Evolutionary conservation across 495 filamentous ascomycete species (phyloP), one percentile per base, ranked within the genome.

Genomic region (Trichoderma gamsii): DNA sequence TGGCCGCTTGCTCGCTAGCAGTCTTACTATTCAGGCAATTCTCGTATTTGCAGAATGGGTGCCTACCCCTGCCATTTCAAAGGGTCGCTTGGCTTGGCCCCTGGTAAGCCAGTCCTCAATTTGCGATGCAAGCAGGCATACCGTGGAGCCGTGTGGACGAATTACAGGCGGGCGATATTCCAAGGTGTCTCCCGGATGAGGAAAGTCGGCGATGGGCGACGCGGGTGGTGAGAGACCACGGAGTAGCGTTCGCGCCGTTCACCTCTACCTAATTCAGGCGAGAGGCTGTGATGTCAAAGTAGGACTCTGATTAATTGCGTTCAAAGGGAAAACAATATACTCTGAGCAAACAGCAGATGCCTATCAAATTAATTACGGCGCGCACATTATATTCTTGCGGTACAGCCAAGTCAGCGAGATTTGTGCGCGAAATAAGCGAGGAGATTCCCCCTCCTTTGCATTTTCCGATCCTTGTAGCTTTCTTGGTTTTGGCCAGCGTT

Each of bases 1-100:
- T 61, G 56, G 25, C 25, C 23, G 27, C 56, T n/a, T 32, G 16
- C 23, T 32, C 56, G 16, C 56, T 61, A 18, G 27, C 16, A 61
- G 25, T 32, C 56, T 61, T 61, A 61, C 56, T 32, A 61, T 61
- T 61, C 56, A 12, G 56, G 56, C n/a, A 61, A 61, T 61, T 61
- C 56, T 61, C 56, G 56, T 61, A 61, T 56, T 61, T 61, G 23
- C 56, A 61, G 56, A 61, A 61, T 27, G 23, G 56, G 12, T 18
- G 15, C 27, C 0, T 12, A 61, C 27, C 56, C 56, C 27, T 61
- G 56, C 56, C 23, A 13, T 16, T 29, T 4, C 15, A 61, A 25
- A 25, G 56, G 56, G 56, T 29, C 56, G 56, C 56, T 61, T 61
- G 56, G 56, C 8, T 29, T 61, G 9, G 25, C 23, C 56, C 56